Base-by-base conservation (phyloP, 2,329 filamentous ascomycete species). In the Fusarium nisikadoi region DNA sequence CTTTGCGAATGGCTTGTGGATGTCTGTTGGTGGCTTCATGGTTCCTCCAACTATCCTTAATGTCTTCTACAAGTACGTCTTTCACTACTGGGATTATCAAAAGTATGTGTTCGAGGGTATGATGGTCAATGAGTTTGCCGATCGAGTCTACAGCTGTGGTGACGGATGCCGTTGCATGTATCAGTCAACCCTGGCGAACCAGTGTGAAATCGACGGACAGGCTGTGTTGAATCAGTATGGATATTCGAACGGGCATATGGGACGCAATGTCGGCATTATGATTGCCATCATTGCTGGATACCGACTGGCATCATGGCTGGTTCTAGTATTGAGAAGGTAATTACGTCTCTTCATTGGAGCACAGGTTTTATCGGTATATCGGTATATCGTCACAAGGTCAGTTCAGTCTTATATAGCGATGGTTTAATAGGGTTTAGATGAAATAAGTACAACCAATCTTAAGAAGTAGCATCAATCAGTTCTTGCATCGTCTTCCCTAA, bases 1-100 rank as follows among this genome's bases (percentile, higher is more conserved):
- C 1, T 97, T 97, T 77, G 92, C 93, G 27, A 97, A 97, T 80
- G 94, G 94, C 0, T 84, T 97, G 11, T 97, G 94, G 94, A 97
- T 97, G 94, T 91, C 88, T 56, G 93, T 95, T 3, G 90, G 91
- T 57, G 94, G 94, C 1, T 97, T 97, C 83, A 87, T 97, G 80
- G 93, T 97, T 4, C 87, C 89, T 6, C 89, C 91, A 7, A 88
- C 84, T 2, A 88, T 91, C 5, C 86, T 97, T 43, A 97, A 97
- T 80, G 89, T 88, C 5, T 97, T 97, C 75, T 97, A 93, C 90
- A 89, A 90, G 80, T 96, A 97, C 76, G 93, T 93, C 10, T 96
- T 96, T 76, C 92, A 95, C 79, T 97, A 95, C 80, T 95, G 95
- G 78, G 93, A 97, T 79, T 97, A 97, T 77, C 93, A 95, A 79